Evolutionary conservation across 1,139 yeast genomes (phyloP), one percentile per base, ranked within the genome.

Genomic region (Kodamaea sp.): DNA sequence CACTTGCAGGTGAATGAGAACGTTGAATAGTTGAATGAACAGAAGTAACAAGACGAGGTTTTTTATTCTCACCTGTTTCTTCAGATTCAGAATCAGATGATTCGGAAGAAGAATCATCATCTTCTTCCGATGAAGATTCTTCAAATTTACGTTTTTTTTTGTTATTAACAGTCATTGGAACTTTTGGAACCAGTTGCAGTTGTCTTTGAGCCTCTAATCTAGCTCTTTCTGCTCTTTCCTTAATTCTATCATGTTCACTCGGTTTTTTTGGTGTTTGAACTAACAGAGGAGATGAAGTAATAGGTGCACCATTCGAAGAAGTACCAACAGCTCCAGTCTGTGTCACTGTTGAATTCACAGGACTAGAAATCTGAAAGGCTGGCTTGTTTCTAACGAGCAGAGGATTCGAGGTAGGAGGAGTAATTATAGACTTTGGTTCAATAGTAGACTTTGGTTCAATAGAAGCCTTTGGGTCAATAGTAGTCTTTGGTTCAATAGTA

Each of bases 31-130:
- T 29, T 4, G 50, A 35, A 2, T 49, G 50, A 25, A 37, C 34
- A 1, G 49, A 38, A 6, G 48, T 35, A 3, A 46, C 54, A 32
- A 48, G 43, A 4, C 54, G 44, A 12, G 54, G 54, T 27, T 36
- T 49, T 33, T 49, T 49, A 5, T 27, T 31, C 12, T 35, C 41
- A 8, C 31, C 25, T 23, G 35, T 37, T 2, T 37, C 30, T 27
- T 50, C 54, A 1, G 39, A 34, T 7, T 47, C 53, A n/a, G 53
- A 49, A 24, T 49, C 54, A 6, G 51, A 47, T 10, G 37, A 37
- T n/a, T 40, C 46, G 26, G 35, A 36, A n/a, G 39, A 39, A 11
- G 39, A 38, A 8, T 37, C 44, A 29, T 38, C 32, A 4, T 35
- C 39, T 10, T 44, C 47, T n/a, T 38, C 47, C n/a, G 45, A 43